These are phyloP conservation scores for Epichloe scottii DNA, from an alignment of 2,329 filamentous ascomycete species.

Conservation along the genomic window DNA sequence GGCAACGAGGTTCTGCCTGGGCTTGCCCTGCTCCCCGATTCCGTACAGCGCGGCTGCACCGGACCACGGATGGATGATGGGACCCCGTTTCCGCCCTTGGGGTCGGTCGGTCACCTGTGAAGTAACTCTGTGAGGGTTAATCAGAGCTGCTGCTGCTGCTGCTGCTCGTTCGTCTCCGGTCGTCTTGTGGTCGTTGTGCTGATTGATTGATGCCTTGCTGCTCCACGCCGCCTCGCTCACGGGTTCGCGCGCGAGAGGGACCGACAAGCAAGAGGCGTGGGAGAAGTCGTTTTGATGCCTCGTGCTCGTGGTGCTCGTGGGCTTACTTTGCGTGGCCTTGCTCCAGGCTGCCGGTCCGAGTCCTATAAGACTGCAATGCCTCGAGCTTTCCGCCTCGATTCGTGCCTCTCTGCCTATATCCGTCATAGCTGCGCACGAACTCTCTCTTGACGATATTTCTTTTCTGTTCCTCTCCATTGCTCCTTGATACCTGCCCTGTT, in stretches of 20 bases:
- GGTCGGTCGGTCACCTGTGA: constrained; percentile 14
- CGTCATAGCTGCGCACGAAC: constrained; percentile 7
- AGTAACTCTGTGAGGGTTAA: constrained; percentile 15
- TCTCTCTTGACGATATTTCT: constrained; percentile 8
- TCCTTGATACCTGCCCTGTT: not conserved
- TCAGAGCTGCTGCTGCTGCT: constrained; percentile 16
- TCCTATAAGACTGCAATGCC: constrained; percentile 44
- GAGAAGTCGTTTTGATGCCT: not conserved
- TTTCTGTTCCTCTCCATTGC: constrained; percentile 5
- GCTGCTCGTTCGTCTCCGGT: not conserved
- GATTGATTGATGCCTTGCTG: not conserved
- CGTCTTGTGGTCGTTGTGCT: not conserved
- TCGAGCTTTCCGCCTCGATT: constrained; percentile 20
- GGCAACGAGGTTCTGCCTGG: not conserved
- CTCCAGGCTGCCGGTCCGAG: constrained; percentile 5
- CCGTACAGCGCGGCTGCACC: constrained; percentile 11
- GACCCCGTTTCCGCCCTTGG: constrained; percentile 9
- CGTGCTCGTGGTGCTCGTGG: not conserved
- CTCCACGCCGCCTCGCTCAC: not conserved
- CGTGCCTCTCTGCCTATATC: constrained; percentile 14
- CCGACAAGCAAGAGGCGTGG: not conserved
- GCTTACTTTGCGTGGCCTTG: not conserved
- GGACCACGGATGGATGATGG: constrained; percentile 7
- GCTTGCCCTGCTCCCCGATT: constrained; percentile 12
- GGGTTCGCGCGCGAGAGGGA: not conserved